Evolutionary conservation across 805 yeast species (phyloP).

Genomic region (Yamadazyma ubonensis): DNA sequence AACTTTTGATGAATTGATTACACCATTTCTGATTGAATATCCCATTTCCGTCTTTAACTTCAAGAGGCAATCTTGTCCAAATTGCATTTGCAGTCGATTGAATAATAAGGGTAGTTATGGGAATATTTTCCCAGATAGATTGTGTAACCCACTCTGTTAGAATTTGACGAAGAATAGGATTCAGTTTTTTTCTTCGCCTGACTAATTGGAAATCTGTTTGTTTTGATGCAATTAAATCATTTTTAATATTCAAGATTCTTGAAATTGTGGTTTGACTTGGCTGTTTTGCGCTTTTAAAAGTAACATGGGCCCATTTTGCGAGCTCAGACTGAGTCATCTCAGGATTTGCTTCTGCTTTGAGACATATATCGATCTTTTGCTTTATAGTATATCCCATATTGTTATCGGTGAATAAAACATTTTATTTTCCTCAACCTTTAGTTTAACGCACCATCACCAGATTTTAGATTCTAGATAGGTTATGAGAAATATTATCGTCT

Average conservation of each 20-base stretch:
- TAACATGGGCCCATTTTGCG: constrained; percentile 61
- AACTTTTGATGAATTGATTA: constrained; percentile 43
- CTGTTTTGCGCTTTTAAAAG: constrained; percentile 50
- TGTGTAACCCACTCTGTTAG: constrained; percentile 70
- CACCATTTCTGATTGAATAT: constrained; percentile 68
- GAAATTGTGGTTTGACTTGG: constrained; percentile 71
- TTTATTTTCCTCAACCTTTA: constrained; percentile 1
- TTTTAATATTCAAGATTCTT: constrained; percentile 55
- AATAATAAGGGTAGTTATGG: constrained; percentile 61
- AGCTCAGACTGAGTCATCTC: constrained; percentile 65
- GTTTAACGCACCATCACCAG: constrained; percentile 6
- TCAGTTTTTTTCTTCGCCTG: constrained; percentile 53
- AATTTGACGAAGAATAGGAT: constrained; percentile 55
- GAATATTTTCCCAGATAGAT: constrained; percentile 64
- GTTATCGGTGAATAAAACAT: neutral
- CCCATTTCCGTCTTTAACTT: constrained; percentile 60
- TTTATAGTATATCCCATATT: constrained; percentile 62
- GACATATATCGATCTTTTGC: constrained; percentile 65
- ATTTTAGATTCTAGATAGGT: constrained; percentile 3
- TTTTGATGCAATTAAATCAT: constrained; percentile 49
- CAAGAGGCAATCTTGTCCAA: constrained; percentile 58
- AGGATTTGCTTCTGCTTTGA: constrained; percentile 66
- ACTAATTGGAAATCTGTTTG: constrained; percentile 52
- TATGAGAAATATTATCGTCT: constrained; percentile 2
- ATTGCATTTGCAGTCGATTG: constrained; percentile 62